Conservation (phyloP, 2,329 filamentous ascomycete species). For the Aspergillus clavatus region DNA sequence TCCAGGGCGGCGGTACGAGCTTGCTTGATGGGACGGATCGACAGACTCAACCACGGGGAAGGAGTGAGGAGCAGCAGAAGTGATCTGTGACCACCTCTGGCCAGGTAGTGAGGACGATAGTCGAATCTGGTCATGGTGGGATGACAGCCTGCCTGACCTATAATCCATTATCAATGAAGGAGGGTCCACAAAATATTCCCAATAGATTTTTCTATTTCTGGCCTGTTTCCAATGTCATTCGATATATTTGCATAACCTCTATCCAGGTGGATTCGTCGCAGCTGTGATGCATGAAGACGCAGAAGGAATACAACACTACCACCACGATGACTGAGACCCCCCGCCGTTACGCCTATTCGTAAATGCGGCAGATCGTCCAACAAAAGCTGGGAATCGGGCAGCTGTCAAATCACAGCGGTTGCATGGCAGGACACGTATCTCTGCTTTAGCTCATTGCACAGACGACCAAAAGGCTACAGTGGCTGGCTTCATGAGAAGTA, state of each 20-base stretch:
- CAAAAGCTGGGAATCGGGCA: slow-evolving; percentile 5
- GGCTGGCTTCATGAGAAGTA: slow-evolving; percentile 7
- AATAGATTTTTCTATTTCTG: not conserved
- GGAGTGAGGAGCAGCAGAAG: slow-evolving; percentile 18
- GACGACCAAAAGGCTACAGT: slow-evolving; percentile 12
- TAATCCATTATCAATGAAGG: slow-evolving; percentile 27
- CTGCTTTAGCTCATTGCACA: slow-evolving; percentile 10
- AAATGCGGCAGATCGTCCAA: slow-evolving; percentile 10
- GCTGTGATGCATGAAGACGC: slow-evolving; percentile 5
- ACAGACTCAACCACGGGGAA: slow-evolving; percentile 17
- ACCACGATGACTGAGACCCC: slow-evolving; percentile 9
- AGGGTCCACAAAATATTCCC: not conserved
- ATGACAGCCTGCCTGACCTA: slow-evolving; percentile 25
- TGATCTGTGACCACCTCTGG: slow-evolving; percentile 29
- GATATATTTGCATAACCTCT: slow-evolving; percentile 3
- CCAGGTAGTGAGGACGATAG: slow-evolving; percentile 28
- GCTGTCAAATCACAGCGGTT: slow-evolving; percentile 6
- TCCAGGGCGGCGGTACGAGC: slow-evolving; percentile 23
- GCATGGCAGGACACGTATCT: slow-evolving; percentile 12
- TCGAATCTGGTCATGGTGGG: slow-evolving; percentile 25
- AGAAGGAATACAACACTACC: slow-evolving; percentile 7
- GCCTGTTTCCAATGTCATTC: not conserved
- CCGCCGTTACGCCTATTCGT: slow-evolving; percentile 5
- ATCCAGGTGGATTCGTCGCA: slow-evolving; percentile 6
- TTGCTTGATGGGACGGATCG: slow-evolving; percentile 19